Base-by-base conservation (phyloP, 352 stramenopile genomes). In the Globisporangium takayamanum region DNA sequence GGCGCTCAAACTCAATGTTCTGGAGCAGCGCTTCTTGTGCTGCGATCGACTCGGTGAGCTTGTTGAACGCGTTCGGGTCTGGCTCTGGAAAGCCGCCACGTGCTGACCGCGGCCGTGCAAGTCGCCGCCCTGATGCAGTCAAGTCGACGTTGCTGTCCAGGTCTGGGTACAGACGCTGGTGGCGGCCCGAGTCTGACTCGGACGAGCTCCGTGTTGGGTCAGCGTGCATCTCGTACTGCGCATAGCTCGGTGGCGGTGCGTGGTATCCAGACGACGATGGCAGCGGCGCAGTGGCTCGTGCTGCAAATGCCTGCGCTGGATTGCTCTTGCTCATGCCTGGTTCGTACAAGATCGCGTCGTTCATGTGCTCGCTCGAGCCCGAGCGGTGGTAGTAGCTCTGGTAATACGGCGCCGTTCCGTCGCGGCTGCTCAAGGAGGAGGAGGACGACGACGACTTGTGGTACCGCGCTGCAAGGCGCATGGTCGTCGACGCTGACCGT, bases 1-100 rank as follows among this genome's bases (percentile, higher is more conserved):
- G 58, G 5, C 49, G 58, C 42, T 64, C 58, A 25, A 36, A 37
- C 41, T 64, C 30, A 15, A 64, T 64, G 22, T 25, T 59, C 20
- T 53, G 52, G 42, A 64, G 50, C 41, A 64, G 42, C 30, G 58
- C 51, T 33, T 64, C 58, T 30, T 64, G 58, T 16, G 58, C 58
- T 16, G 58, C 58, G 52, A 64, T 64, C 39, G 58, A 58, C 39
- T 64, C 28, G 41, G 58, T 39, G 15, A 58, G 52, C 36, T 64
- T 59, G 58, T 26, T 53, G 51, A 64, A 59, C 28, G 50, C 49
- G 10, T 52, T 22, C 10, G 50, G 14, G 6, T 22, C 45, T 10
- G 54, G 45, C 22, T 63, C 39, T 12, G 39, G 26, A 26, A 44
- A 48, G 18, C 25, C 48, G 48, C 26, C 15, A 25, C 16, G 39